Evolutionary conservation across 495 filamentous ascomycete genomes (phyloP).

Genomic region (Clohesyomyces aquaticus): DNA sequence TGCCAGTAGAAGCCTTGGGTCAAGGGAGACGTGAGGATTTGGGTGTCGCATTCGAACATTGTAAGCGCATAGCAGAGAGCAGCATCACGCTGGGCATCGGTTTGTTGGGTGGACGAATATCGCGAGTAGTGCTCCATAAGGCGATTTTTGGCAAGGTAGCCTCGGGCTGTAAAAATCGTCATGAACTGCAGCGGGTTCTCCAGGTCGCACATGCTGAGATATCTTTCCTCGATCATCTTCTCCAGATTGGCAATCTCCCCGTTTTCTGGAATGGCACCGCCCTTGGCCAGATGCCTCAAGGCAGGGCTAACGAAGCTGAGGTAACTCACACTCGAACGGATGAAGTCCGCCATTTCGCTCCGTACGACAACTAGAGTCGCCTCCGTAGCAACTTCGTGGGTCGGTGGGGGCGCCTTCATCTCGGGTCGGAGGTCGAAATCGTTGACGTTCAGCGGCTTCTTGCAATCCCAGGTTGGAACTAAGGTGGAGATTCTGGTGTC

Average conservation of each 20-base stretch:
- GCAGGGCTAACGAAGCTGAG: conserved; percentile 57
- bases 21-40: conserved; percentile 53
- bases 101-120: conserved; percentile 36
- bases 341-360: conserved; percentile 54
- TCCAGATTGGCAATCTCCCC: conserved; percentile 49
- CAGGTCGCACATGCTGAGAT: conserved; percentile 53
- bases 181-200: conserved; percentile 59
- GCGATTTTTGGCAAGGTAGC: conserved; percentile 51
- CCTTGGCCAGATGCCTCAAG: conserved; percentile 50
- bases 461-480: conserved; percentile 61
- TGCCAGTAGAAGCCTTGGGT: conserved; percentile 56
- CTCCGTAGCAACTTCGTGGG: conserved; percentile 52
- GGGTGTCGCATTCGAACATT: conserved; percentile 56
- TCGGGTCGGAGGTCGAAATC: conserved; percentile 59
- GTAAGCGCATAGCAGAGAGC: conserved; percentile 49
- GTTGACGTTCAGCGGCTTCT: conserved; percentile 58
- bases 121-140: conserved; percentile 54
- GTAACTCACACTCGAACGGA: conserved; percentile 54
- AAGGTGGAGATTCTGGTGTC: conserved; percentile 48
- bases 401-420: conserved; percentile 52
- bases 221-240: conserved; percentile 53
- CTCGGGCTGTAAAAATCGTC: conserved; percentile 57
- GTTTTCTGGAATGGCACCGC: conserved; percentile 32
- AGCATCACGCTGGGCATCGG: conserved; percentile 48
- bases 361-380: conserved; percentile 57